Percentiles rank a stretch among this genome's conserved stretches.
These are phyloP conservation scores for Blastocystis sp. DNA, from an alignment of 352 stramenopile genomes.

Conservation along the genomic window DNA sequence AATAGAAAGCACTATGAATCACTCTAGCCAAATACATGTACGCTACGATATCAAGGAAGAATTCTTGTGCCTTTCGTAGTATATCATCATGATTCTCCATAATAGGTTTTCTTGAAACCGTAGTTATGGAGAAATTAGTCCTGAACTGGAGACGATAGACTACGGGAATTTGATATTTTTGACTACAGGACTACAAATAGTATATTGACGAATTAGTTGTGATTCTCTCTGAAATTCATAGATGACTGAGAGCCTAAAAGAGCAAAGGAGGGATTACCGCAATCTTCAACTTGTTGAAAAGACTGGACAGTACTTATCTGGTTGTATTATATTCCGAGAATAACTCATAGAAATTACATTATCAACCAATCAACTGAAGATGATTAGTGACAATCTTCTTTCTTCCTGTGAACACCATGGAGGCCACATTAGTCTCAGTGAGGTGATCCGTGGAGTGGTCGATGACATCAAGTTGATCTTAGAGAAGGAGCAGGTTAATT, in stretches of 20 bases:
- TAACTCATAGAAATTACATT: background rate
- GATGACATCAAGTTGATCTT: constrained; percentile 37
- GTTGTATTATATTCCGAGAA: background rate
- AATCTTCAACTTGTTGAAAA: background rate
- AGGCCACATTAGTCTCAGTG: background rate
- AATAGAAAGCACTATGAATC: constrained; percentile 30
- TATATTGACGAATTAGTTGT: too few species aligned
- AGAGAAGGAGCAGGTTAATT: background rate
- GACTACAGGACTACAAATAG: background rate
- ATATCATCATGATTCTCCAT: background rate
- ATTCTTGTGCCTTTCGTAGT: background rate
- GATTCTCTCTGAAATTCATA: too few species aligned
- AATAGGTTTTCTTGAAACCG: background rate
- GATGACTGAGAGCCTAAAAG: constrained; percentile 30
- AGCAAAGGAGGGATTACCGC: constrained; percentile 28
- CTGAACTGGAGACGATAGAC: too few species aligned
- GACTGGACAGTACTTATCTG: constrained; percentile 17
- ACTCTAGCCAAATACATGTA: background rate
- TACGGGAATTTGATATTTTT: too few species aligned
- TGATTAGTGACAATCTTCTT: background rate
- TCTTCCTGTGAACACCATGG: constrained; percentile 3
- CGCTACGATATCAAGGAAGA: constrained; percentile 43
- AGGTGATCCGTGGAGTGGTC: constrained; percentile 13
- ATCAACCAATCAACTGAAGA: background rate
- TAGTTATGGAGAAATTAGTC: too few species aligned